Evolutionary conservation across 176 grass and related monocot genomes (phyloP), one percentile per base, ranked within the genome.

Genomic region (Musa schizocarpa): DNA sequence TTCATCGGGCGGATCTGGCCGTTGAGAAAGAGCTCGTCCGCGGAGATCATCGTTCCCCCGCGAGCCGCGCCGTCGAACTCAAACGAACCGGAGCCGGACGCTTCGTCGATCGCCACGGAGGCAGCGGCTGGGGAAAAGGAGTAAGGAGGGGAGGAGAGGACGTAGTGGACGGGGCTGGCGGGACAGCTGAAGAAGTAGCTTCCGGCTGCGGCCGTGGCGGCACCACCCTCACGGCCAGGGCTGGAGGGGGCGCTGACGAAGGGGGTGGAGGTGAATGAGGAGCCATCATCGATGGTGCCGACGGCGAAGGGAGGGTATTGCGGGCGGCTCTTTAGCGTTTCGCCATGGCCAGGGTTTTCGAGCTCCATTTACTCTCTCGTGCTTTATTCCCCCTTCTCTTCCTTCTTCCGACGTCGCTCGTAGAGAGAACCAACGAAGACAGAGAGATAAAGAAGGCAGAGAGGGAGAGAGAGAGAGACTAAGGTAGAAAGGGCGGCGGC

Each of bases 101-200:
- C 90, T 6, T 83, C 74, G 73, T 93, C 90, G 2, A 81, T 74
- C 9, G 76, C 76, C 7, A 49, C 71, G 1, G 63, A 58, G 0
- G 76, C 14, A 11, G 67, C 19, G 17, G 50, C 26, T 0, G 74
- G 72, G 14, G 87, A 76, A n/a, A 74, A 58, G 2, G 55, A 53
- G 11, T 74, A 83, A n/a, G 71, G 56, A 4, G 85, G 69, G 22
- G 89, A 88, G 34, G 92, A 65, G 16, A 91, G 81, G 0, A 98
- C 84, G 80, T 87, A 92, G 88, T 98, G 94, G 79, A 98, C 92
- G 75, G 94, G 94, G 83, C 94, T 98, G 2, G 94, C 88, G 13
- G 94, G 94, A 17, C 88, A 90, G 73, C 94, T 98, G 88, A 93
- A 98, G 88, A 98, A 98, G 78, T 91, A 93, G 0, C 93, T 87